Evolutionary conservation across 2,329 filamentous ascomycete species (phyloP).

Genomic region (Colletotrichum cordylinicola): DNA sequence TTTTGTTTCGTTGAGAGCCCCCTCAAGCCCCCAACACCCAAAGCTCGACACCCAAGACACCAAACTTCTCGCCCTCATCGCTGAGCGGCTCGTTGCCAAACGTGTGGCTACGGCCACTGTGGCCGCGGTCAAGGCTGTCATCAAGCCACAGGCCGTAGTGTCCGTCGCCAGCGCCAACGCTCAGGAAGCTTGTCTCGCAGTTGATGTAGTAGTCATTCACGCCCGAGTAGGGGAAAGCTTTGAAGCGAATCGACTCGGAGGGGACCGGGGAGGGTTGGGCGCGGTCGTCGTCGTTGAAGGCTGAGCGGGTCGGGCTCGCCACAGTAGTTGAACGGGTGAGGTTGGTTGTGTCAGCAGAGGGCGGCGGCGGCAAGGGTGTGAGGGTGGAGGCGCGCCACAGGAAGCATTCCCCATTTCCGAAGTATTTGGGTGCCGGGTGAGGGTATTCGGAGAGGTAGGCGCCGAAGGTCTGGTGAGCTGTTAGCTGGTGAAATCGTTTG

Average conservation of each 20-base stretch:
- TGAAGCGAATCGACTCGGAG: constrained; percentile 86
- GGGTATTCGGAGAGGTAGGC: constrained; percentile 93
- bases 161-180: constrained; percentile 86
- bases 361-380: constrained; percentile 57
- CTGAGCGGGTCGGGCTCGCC: constrained; percentile 25
- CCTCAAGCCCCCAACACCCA: constrained; percentile 79
- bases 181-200: constrained; percentile 85
- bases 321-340: constrained; percentile 51
- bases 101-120: constrained; percentile 84
- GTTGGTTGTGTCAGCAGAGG: constrained; percentile 56
- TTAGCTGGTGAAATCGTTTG: neutral
- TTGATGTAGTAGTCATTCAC: constrained; percentile 97
- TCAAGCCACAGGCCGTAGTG: constrained; percentile 95
- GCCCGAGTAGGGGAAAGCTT: constrained; percentile 94
- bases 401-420: constrained; percentile 94
- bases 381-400: constrained; percentile 67
- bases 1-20: neutral
- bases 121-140: constrained; percentile 80
- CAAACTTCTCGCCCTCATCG: constrained; percentile 91
- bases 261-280: constrained; percentile 49
- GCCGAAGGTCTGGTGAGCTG: constrained; percentile 72
- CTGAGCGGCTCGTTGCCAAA: constrained; percentile 96
- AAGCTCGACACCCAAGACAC: constrained; percentile 87
- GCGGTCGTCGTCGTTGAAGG: constrained; percentile 25
- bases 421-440: constrained; percentile 83